Percentiles rank a stretch among this genome's conserved stretches.
phyloP scores from a whole-genome alignment of 345 rosid species.

The Eucalyptus marginata region DNA sequence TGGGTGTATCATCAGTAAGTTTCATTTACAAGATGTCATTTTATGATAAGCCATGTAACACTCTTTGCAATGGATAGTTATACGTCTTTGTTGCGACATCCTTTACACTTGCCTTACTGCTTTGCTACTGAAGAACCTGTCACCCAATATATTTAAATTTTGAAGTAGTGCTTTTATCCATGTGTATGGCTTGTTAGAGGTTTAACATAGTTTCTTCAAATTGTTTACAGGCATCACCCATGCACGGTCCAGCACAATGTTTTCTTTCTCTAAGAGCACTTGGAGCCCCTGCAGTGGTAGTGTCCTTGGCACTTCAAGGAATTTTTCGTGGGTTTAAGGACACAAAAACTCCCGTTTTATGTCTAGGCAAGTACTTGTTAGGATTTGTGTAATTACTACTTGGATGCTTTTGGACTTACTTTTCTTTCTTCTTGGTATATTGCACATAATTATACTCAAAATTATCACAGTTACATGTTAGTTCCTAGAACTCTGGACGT shows the following conservation, averaged over 20 bases:
- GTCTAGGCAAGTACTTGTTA: conserved; percentile 50
- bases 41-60: not conserved
- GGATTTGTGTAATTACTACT: not conserved
- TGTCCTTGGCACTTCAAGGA: conserved; percentile 91
- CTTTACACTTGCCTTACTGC: not conserved
- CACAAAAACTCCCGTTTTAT: conserved; percentile 75
- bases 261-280: conserved; percentile 77
- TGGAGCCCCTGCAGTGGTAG: conserved; percentile 95
- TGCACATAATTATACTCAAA: not conserved
- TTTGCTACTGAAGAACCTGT: not conserved
- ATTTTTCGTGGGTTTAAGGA: conserved; percentile 95
- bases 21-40: not conserved
- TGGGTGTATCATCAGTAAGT: conserved; percentile 75
- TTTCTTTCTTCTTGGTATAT: not conserved
- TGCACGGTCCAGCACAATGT: conserved; percentile 55
- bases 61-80: not conserved
- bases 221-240: conserved; percentile 56
- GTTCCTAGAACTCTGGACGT: not conserved
- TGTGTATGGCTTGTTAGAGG: not conserved
- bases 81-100: not conserved
- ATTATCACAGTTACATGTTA: not conserved
- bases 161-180: not conserved
- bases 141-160: not conserved
- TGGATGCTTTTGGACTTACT: not conserved
- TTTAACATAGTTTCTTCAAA: not conserved